Percentiles rank a stretch among this genome's conserved stretches.
phyloP scores from a whole-genome alignment of 2,329 filamentous ascomycete genomes.

The Emergomyces africanus region DNA sequence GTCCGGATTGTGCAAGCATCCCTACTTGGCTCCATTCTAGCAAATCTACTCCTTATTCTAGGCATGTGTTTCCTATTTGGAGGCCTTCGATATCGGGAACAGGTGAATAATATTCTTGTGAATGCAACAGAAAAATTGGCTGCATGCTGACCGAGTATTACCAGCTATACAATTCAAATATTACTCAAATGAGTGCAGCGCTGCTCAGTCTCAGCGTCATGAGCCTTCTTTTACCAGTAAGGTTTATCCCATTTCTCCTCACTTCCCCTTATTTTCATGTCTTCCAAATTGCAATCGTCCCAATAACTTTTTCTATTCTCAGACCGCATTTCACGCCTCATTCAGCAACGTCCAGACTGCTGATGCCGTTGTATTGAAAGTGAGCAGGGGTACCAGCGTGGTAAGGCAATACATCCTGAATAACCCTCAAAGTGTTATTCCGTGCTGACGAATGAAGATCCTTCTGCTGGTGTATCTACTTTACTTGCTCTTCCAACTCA shows the following conservation, averaged over 20 bases:
- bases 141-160: background rate
- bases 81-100: slow-evolving; percentile 75
- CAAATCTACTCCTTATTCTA: slow-evolving; percentile 76
- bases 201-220: slow-evolving; percentile 81
- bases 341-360: slow-evolving; percentile 53
- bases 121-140: background rate
- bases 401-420: slow-evolving; percentile 34
- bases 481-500: slow-evolving; percentile 81
- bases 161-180: slow-evolving; percentile 83
- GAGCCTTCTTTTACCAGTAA: slow-evolving; percentile 69
- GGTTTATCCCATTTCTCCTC: slow-evolving; percentile 16
- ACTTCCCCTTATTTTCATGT: background rate
- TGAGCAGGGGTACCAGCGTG: slow-evolving; percentile 81
- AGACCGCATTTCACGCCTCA: slow-evolving; percentile 86
- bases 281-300: background rate
- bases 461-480: slow-evolving; percentile 69
- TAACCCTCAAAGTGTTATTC: background rate
- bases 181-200: slow-evolving; percentile 93
- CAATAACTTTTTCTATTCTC: background rate
- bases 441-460: slow-evolving; percentile 35
- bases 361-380: slow-evolving; percentile 60
- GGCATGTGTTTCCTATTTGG: slow-evolving; percentile 87
- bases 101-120: slow-evolving; percentile 38
- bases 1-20: slow-evolving; percentile 89
- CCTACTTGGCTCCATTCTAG: slow-evolving; percentile 74